Conservation (phyloP, 2,329 filamentous ascomycete genomes). For the Alternaria conjuncta region DNA sequence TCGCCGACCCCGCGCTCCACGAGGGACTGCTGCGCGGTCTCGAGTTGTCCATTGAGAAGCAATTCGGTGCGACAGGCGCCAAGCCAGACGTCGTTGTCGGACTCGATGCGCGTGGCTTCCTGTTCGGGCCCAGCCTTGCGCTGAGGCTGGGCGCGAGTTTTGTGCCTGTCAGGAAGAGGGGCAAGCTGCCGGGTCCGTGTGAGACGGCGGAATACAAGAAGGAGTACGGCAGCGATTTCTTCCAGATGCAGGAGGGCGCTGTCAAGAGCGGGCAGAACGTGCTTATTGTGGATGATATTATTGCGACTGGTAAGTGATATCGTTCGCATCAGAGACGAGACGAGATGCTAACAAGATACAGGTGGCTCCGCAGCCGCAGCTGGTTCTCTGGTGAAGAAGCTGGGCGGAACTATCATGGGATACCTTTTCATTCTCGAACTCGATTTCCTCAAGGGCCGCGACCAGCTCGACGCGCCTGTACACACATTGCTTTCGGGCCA, state of each 20-base stretch:
- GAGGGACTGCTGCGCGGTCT: constrained; percentile 80
- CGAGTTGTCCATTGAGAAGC: constrained; percentile 77
- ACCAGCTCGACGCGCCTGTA: constrained; percentile 84
- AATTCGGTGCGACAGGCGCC: constrained; percentile 54
- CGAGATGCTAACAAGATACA: constrained; percentile 47
- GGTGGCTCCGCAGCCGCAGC: constrained; percentile 91
- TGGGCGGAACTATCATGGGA: constrained; percentile 84
- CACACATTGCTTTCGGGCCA: constrained; percentile 80
- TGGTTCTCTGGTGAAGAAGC: constrained; percentile 81
- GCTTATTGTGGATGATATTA: constrained; percentile 95
- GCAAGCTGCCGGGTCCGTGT: constrained; percentile 91
- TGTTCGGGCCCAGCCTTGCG: constrained; percentile 91
- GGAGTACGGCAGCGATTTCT: constrained; percentile 94
- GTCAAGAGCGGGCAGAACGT: constrained; percentile 88
- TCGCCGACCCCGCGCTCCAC: constrained; percentile 78
- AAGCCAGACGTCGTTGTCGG: constrained; percentile 91
- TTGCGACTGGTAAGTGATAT: constrained; percentile 81
- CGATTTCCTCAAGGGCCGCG: constrained; percentile 87
- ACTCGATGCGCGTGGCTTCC: constrained; percentile 90
- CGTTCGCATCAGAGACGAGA: not conserved
- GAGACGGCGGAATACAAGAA: constrained; percentile 88
- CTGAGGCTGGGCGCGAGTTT: constrained; percentile 83
- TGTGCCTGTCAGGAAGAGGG: constrained; percentile 91
- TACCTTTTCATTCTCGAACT: constrained; percentile 97
- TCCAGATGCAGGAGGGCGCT: constrained; percentile 91